These are phyloP conservation scores for Bullera alba DNA, from an alignment of 768 basidiomycete species.

Conservation along the genomic window DNA sequence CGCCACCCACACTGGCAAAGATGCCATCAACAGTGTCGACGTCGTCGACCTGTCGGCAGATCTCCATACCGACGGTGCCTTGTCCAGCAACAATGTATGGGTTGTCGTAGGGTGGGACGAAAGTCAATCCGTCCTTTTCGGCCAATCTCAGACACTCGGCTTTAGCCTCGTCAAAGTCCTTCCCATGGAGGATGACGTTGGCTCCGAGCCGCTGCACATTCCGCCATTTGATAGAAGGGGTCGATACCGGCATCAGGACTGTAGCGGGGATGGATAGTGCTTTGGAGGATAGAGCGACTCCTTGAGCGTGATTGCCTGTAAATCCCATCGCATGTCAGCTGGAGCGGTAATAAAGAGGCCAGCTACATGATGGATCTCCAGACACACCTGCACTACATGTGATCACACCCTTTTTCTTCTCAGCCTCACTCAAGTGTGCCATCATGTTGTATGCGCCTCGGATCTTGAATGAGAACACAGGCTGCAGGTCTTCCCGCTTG, in stretches of 20 bases:
- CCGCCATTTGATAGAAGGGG: constrained; percentile 90
- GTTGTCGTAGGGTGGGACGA: constrained; percentile 96
- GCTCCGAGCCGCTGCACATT: constrained; percentile 93
- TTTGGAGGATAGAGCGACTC: constrained; percentile 89
- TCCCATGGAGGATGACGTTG: constrained; percentile 84
- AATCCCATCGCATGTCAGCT: not conserved
- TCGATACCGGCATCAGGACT: constrained; percentile 96
- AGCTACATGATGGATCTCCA: constrained; percentile 8
- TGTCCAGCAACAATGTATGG: constrained; percentile 96
- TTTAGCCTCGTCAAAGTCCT: constrained; percentile 94
- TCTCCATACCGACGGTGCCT: constrained; percentile 89
- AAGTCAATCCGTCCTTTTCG: constrained; percentile 64
- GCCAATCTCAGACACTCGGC: constrained; percentile 84
- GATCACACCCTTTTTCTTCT: constrained; percentile 93
- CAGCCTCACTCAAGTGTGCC: constrained; percentile 77
- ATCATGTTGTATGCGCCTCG: constrained; percentile 98
- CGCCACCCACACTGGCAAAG: constrained; percentile 88
- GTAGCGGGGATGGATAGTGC: constrained; percentile 85
- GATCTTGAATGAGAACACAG: constrained; percentile 97
- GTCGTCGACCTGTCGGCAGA: constrained; percentile 78
- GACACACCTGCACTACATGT: constrained; percentile 96
- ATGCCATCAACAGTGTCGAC: constrained; percentile 68
- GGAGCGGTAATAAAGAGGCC: not conserved
- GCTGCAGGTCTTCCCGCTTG: constrained; percentile 91
- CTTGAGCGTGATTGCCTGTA: constrained; percentile 95